Evolutionary conservation across 2,329 filamentous ascomycete species (phyloP).

Genomic region (Aspergillus chevalieri): DNA sequence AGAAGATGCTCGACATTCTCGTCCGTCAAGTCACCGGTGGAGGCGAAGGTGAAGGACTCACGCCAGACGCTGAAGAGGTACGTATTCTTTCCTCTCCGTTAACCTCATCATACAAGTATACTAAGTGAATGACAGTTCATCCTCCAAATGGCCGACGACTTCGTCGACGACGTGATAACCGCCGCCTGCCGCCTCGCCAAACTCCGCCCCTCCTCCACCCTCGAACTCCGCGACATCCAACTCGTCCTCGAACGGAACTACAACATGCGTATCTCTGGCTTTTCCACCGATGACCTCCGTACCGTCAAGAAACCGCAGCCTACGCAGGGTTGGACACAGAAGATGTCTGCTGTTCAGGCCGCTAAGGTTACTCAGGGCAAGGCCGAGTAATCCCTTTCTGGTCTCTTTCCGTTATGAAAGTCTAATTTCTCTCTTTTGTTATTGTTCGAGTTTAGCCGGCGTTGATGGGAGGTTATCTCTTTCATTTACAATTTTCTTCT

Average conservation of each 20-base stretch:
- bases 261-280: slow-evolving; percentile 89
- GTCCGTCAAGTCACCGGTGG: slow-evolving; percentile 88
- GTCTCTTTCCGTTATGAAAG: not conserved
- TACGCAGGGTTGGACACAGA: slow-evolving; percentile 81
- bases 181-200: slow-evolving; percentile 87
- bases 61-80: slow-evolving; percentile 94
- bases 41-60: slow-evolving; percentile 68
- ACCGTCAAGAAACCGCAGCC: slow-evolving; percentile 93
- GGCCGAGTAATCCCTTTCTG: slow-evolving; percentile 24
- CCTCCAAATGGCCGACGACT: slow-evolving; percentile 83
- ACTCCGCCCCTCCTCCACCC: slow-evolving; percentile 78
- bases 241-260: slow-evolving; percentile 77
- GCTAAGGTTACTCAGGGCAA: slow-evolving; percentile 62
- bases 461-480: not conserved
- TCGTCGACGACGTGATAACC: slow-evolving; percentile 85
- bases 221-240: slow-evolving; percentile 83
- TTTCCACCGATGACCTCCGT: slow-evolving; percentile 86
- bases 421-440: not conserved
- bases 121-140: slow-evolving; percentile 56
- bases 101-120: slow-evolving; percentile 1
- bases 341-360: slow-evolving; percentile 94
- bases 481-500: not conserved
- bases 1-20: slow-evolving; percentile 94
- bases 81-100: slow-evolving; percentile 19
- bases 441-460: not conserved